Base-by-base conservation (phyloP, 331 rosid genomes). In the Malus hybrid region DNA sequence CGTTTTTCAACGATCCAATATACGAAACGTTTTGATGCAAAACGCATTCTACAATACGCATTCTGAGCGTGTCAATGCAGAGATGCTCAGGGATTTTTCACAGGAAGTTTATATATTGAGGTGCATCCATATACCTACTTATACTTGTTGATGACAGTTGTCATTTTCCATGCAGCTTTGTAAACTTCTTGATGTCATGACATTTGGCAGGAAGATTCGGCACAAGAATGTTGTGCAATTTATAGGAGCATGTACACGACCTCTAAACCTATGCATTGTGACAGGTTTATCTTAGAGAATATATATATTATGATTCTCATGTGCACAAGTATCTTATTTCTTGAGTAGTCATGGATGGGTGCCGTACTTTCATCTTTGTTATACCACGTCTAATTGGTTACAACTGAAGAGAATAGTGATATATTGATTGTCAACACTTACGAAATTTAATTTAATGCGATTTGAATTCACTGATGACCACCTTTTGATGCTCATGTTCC, bases 201-300 rank as follows among this genome's bases (percentile, higher is more conserved):
- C 22, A 22, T 22, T 22, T 22, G 22, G 22, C 22, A 95, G 99
- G 96, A 95, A 95, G 83, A 86, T 95, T 78, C 93, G 97, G 68
- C 99, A 95, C 86, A 95, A 95, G 88, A 95, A 95, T 86, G 99
- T 95, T 63, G 98, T 95, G 78, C 99, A 95, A 83, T 95, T 95
- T 86, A 89, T 95, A 10, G 99, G 99, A 29, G 99, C 98, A 67
- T 95, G 98, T 73, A 95, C 99, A 36, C 88, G 70, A 70, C 90
- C 91, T 73, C 96, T 97, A 80, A 90, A 86, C 85, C 91, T 95
- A 34, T 92, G 98, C 79, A 95, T 95, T 70, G 97, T 95, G 84
- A 95, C 98, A 10, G 98, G 99, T 74, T 19, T 95, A 84, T 83
- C 62, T 70, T 80, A 22, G 22, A 22, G 22, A 24, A 71, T 65